Percentiles rank a stretch among this genome's conserved stretches.
Evolutionary conservation across 257 asterid genomes (phyloP).

Genomic region (Voacanga thouarsii): DNA sequence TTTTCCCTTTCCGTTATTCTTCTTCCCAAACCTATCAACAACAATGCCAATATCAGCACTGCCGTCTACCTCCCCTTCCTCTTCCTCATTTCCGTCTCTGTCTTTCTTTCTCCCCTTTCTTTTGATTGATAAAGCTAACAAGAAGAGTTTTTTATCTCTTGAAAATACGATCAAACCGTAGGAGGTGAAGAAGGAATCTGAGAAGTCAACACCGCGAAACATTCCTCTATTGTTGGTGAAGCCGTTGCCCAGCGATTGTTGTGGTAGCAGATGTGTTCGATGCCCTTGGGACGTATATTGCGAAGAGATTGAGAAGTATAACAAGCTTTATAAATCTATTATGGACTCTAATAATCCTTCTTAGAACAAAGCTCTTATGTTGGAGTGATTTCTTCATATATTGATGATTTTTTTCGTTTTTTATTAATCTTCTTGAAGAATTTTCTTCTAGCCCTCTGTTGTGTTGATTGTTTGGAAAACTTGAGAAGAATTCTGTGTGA

Average conservation of each 20-base stretch:
- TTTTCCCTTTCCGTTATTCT: too few relatives aligned
- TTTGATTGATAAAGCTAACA: slow-evolving; percentile 40
- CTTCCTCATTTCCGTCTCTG: too few relatives aligned
- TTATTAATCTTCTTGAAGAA: background rate
- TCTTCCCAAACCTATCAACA: too few relatives aligned
- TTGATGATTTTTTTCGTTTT: background rate
- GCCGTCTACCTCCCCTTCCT: too few relatives aligned
- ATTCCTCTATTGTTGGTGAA: slow-evolving; percentile 73
- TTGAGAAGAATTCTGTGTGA: too few relatives aligned
- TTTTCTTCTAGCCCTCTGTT: background rate
- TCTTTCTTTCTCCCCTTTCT: too few relatives aligned
- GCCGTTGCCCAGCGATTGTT: slow-evolving; percentile 77
- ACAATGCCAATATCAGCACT: too few relatives aligned
- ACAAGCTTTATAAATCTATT: slow-evolving; percentile 33
- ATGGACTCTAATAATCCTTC: background rate
- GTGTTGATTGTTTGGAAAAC: too few relatives aligned
- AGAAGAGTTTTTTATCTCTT: background rate
- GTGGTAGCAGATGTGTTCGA: slow-evolving; percentile 77
- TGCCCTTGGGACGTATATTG: slow-evolving; percentile 77
- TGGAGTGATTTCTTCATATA: background rate
- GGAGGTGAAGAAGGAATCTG: slow-evolving; percentile 22
- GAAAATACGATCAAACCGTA: slow-evolving; percentile 15
- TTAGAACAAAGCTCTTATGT: background rate
- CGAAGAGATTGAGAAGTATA: slow-evolving; percentile 72
- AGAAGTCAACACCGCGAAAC: background rate